phyloP scores from a whole-genome alignment of 1,284 basidiomycete genomes.

The Psilocybe mexicana region DNA sequence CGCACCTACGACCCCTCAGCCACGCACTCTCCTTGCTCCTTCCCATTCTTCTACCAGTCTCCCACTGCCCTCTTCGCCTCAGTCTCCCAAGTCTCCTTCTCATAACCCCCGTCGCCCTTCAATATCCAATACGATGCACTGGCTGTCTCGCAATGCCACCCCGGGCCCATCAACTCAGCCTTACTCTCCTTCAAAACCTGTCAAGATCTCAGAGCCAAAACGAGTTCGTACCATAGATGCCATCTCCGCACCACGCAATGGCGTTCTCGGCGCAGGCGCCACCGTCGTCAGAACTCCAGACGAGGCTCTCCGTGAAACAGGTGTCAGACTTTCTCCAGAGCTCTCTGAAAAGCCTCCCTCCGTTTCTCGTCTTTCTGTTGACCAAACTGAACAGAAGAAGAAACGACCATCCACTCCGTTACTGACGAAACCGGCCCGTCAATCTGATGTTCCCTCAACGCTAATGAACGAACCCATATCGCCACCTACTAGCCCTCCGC shows the following conservation, averaged over 20 bases:
- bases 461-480: conserved; percentile 25
- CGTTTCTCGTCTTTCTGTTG: conserved; percentile 5
- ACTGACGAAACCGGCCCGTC: not conserved
- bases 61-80: conserved; percentile 24
- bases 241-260: conserved; percentile 40
- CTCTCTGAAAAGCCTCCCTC: conserved; percentile 6
- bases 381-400: conserved; percentile 13
- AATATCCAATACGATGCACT: conserved; percentile 48
- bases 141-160: conserved; percentile 45
- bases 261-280: conserved; percentile 64
- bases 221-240: conserved; percentile 50
- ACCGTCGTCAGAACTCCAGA: conserved; percentile 73
- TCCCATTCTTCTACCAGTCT: conserved; percentile 23
- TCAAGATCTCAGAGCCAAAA: conserved; percentile 65
- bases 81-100: conserved; percentile 23
- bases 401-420: conserved; percentile 15
- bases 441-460: not conserved
- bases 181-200: conserved; percentile 41
- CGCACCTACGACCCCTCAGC: conserved; percentile 9
- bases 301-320: conserved; percentile 59
- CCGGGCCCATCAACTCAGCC: conserved; percentile 27
- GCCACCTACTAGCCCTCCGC: conserved; percentile 49
- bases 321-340: conserved; percentile 32
- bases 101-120: conserved; percentile 36
- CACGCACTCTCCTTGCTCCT: conserved; percentile 24